Percentiles rank a stretch among this genome's conserved stretches.
phyloP scores from a whole-genome alignment of 1,284 basidiomycete genomes.

The Melampsora medusae region DNA sequence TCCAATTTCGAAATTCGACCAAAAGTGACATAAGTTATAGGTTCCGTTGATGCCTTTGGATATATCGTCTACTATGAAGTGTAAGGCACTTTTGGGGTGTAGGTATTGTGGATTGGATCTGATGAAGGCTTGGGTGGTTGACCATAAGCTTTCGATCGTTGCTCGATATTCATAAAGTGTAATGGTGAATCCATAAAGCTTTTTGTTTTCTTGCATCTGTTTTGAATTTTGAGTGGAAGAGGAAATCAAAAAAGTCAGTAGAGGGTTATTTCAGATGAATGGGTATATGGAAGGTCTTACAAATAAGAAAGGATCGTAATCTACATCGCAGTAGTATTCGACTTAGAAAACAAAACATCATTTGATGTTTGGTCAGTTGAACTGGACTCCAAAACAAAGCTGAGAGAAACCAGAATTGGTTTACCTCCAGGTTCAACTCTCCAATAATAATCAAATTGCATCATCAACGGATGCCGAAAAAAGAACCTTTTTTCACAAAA shows the following conservation, averaged over 20 bases:
- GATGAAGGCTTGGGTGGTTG: background rate
- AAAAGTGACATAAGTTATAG: conserved; percentile 36
- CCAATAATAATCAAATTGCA: conserved; percentile 46
- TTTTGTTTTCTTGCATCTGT: conserved; percentile 52
- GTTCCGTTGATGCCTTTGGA: conserved; percentile 5
- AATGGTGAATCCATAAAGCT: conserved; percentile 53
- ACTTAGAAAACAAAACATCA: background rate
- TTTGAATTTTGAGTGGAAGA: background rate
- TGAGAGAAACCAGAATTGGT: no score
- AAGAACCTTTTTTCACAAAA: conserved; percentile 39
- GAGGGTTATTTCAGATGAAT: background rate
- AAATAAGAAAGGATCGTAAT: conserved; percentile 53
- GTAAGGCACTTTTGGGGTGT: background rate
- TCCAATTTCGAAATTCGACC: conserved; percentile 29
- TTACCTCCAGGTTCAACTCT: conserved; percentile 44
- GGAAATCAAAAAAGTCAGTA: background rate
- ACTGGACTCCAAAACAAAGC: conserved; percentile 13
- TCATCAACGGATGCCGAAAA: conserved; percentile 42
- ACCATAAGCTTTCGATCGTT: conserved; percentile 48
- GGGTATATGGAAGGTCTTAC: background rate
- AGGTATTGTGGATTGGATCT: conserved; percentile 13
- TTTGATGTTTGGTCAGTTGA: no score
- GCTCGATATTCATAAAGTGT: conserved; percentile 51
- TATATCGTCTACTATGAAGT: conserved; percentile 14
- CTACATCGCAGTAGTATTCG: conserved; percentile 47